These are phyloP conservation scores for Erysiphe pulchra DNA, from an alignment of 2,329 filamentous ascomycete species.

Conservation along the genomic window DNA sequence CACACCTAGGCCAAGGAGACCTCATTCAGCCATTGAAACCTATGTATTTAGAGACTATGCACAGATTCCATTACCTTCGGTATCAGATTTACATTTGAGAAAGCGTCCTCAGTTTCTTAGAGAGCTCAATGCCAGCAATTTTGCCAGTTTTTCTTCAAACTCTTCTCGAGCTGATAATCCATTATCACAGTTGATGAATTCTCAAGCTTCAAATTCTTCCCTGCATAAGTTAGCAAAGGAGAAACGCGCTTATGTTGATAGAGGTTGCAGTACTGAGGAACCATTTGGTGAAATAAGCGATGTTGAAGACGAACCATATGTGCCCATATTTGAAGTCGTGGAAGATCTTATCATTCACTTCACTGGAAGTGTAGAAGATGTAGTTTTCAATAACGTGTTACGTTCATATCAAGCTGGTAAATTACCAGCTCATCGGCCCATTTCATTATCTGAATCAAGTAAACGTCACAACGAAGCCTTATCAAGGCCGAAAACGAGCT, in stretches of 20 bases:
- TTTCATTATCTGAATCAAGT: background rate
- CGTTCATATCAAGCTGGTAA: slow-evolving; percentile 19
- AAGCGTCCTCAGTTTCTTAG: background rate
- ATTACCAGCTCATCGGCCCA: slow-evolving; percentile 10
- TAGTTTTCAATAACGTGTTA: slow-evolving; percentile 21
- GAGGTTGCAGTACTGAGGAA: slow-evolving; percentile 15
- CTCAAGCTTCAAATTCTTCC: slow-evolving; percentile 1
- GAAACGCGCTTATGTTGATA: slow-evolving; percentile 8
- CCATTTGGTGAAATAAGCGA: no score
- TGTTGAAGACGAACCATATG: background rate
- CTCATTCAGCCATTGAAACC: no score
- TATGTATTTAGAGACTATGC: no score
- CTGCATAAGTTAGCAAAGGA: background rate
- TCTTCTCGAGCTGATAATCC: background rate
- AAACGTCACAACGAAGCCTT: background rate
- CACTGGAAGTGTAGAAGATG: slow-evolving; percentile 16
- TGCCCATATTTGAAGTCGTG: slow-evolving; percentile 22
- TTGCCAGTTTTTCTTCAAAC: background rate
- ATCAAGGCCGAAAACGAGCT: background rate
- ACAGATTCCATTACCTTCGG: background rate
- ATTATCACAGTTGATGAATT: slow-evolving; percentile 1
- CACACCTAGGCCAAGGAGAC: no score
- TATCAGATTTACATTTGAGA: background rate
- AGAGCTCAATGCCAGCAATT: background rate
- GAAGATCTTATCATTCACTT: slow-evolving; percentile 33